These are phyloP conservation scores for Talaromyces marneffei DNA, from an alignment of 2,329 filamentous ascomycete species.

Conservation along the genomic window DNA sequence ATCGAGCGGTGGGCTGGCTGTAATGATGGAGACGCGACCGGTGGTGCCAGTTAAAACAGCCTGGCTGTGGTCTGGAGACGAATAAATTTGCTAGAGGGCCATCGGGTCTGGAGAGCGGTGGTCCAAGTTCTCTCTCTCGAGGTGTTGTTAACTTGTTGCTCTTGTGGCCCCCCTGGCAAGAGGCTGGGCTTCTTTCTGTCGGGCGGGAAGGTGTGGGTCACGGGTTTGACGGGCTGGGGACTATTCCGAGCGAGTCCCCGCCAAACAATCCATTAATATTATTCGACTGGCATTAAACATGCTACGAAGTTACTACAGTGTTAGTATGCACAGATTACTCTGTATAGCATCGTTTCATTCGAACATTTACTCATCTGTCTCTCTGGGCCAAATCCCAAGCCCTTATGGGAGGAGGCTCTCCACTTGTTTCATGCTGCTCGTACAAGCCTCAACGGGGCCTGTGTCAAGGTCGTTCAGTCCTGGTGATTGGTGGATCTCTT, in stretches of 20 bases:
- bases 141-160: background rate
- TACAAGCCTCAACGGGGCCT: background rate
- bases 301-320: too few species aligned
- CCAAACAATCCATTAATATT: constrained; percentile 1
- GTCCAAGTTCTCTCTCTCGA: background rate
- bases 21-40: background rate
- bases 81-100: background rate
- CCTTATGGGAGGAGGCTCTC: background rate
- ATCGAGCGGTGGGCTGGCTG: background rate
- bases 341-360: background rate
- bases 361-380: background rate
- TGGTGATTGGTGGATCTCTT: background rate
- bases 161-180: constrained; percentile 10
- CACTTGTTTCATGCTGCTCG: background rate
- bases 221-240: constrained; percentile 7
- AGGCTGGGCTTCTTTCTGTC: background rate
- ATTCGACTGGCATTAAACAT: background rate
- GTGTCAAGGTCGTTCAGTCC: too few species aligned
- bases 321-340: too few species aligned
- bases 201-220: constrained; percentile 14
- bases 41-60: background rate
- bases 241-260: background rate
- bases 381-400: background rate
- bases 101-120: background rate
- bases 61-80: background rate